Evolutionary conservation across 768 basidiomycete species (phyloP).

Genomic region (Coprinopsis sp.): DNA sequence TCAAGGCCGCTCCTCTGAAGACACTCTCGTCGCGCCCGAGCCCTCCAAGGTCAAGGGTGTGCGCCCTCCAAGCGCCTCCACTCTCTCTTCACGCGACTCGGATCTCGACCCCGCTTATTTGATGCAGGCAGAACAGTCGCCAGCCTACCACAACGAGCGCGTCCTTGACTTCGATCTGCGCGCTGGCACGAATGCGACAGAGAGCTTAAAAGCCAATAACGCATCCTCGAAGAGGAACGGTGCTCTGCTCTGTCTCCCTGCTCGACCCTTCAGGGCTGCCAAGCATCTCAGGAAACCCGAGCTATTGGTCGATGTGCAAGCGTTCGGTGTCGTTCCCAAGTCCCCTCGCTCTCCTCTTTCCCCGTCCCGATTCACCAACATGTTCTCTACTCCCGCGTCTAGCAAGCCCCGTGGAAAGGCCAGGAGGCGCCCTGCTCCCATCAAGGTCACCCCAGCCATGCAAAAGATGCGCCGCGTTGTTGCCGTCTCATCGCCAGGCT

Average conservation of each 20-base stretch:
- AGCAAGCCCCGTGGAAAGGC: slow-evolving; percentile 21
- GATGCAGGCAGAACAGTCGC: slow-evolving; percentile 24
- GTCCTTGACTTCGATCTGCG: slow-evolving; percentile 28
- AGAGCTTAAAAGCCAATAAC: slow-evolving; percentile 26
- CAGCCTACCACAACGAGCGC: slow-evolving; percentile 15
- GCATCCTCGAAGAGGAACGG: slow-evolving; percentile 1
- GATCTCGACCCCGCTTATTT: slow-evolving; percentile 48
- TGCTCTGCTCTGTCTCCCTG: slow-evolving; percentile 31
- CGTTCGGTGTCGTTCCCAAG: slow-evolving; percentile 23
- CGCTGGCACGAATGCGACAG: slow-evolving; percentile 30
- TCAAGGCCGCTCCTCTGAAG: neutral
- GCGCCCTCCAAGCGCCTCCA: slow-evolving; percentile 44
- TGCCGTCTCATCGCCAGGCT: slow-evolving; percentile 8
- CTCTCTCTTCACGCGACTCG: slow-evolving; percentile 49
- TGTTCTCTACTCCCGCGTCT: neutral
- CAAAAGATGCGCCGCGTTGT: slow-evolving; percentile 6
- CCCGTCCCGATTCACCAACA: neutral
- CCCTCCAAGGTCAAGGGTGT: slow-evolving; percentile 10
- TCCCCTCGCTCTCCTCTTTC: slow-evolving; percentile 5
- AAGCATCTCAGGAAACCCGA: slow-evolving; percentile 32
- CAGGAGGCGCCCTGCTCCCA: slow-evolving; percentile 33
- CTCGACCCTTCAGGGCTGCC: slow-evolving; percentile 27
- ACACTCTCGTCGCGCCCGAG: slow-evolving; percentile 3
- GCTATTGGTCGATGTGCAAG: slow-evolving; percentile 32
- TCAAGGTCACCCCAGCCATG: slow-evolving; percentile 26